These are phyloP conservation scores for Tetrapyrgos nigripes DNA, from an alignment of 1,284 basidiomycete species.

Conservation along the genomic window DNA sequence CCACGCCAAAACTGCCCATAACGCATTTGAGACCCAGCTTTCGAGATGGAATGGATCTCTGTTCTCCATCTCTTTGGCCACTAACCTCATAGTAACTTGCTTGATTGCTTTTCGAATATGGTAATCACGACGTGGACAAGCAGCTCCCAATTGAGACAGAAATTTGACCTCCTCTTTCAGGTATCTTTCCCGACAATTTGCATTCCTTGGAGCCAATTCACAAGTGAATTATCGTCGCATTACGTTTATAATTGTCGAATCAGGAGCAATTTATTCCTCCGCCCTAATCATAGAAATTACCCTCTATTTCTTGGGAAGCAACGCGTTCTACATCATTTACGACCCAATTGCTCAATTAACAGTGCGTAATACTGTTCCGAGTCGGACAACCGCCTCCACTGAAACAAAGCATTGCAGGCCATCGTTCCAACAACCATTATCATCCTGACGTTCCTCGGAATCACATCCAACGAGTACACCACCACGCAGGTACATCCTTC, in stretches of 20 bases:
- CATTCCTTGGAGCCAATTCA: slow-evolving; percentile 5
- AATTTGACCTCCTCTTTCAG: slow-evolving; percentile 17
- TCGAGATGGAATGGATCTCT: slow-evolving; percentile 44
- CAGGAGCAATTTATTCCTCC: slow-evolving; percentile 45
- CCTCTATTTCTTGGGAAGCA: slow-evolving; percentile 42
- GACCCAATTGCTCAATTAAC: slow-evolving; percentile 48
- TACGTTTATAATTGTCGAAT: slow-evolving; percentile 45
- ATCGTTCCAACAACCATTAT: slow-evolving; percentile 42
- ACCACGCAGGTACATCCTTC: background rate
- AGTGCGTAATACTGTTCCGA: slow-evolving; percentile 25
- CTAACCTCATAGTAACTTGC: slow-evolving; percentile 41
- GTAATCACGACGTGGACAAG: slow-evolving; percentile 25
- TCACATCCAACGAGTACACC: slow-evolving; percentile 35
- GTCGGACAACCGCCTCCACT: too few species aligned
- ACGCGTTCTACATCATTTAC: slow-evolving; percentile 48
- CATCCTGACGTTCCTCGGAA: slow-evolving; percentile 36
- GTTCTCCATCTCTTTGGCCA: slow-evolving; percentile 44
- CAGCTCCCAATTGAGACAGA: background rate
- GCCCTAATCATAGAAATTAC: slow-evolving; percentile 45
- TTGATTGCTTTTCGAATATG: slow-evolving; percentile 43
- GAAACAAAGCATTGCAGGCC: too few species aligned
- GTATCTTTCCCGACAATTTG: slow-evolving; percentile 25
- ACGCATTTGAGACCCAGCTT: slow-evolving; percentile 37
- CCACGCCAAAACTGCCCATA: slow-evolving; percentile 35
- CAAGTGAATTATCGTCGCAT: slow-evolving; percentile 38